A percentile compares a stretch with the other conserved stretches of the same genome.
phyloP scores from a whole-genome alignment of 192 early-diverging fungal genomes.

The Gaertneriomyces sp. region DNA sequence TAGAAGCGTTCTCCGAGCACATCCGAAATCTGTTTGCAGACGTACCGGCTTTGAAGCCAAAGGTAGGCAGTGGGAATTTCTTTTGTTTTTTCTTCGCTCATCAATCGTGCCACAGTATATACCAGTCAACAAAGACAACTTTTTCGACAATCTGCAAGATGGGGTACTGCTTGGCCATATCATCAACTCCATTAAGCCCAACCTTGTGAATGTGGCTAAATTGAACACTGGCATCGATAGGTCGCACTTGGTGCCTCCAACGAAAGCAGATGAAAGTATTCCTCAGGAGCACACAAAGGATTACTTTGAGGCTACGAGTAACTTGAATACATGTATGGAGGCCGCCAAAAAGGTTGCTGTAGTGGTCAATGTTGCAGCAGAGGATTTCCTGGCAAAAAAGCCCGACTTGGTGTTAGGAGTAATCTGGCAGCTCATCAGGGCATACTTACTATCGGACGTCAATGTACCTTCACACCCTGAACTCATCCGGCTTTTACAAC shows the following conservation, averaged over 20 bases:
- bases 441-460: slow-evolving; percentile 19
- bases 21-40: slow-evolving; percentile 23
- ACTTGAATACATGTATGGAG: slow-evolving; percentile 19
- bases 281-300: slow-evolving; percentile 25
- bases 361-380: slow-evolving; percentile 37
- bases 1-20: slow-evolving; percentile 25
- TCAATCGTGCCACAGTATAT: slow-evolving; percentile 7
- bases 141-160: slow-evolving; percentile 20
- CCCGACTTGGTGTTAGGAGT: slow-evolving; percentile 34
- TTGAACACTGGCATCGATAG: slow-evolving; percentile 18
- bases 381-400: slow-evolving; percentile 31
- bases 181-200: slow-evolving; percentile 25
- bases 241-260: slow-evolving; percentile 6
- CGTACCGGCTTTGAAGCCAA: slow-evolving; percentile 10
- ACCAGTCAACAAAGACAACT: slow-evolving; percentile 19
- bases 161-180: slow-evolving; percentile 22
- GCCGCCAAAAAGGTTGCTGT: slow-evolving; percentile 18
- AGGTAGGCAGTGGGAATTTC: slow-evolving; percentile 10
- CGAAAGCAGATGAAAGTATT: neutral
- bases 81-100: neutral
- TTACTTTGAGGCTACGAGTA: slow-evolving; percentile 22
- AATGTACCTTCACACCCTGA: slow-evolving; percentile 32
- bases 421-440: slow-evolving; percentile 38
- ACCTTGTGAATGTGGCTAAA: slow-evolving; percentile 16
- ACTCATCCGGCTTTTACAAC: slow-evolving; percentile 30